Percentiles rank a stretch among this genome's conserved stretches.
Evolutionary conservation across 2,329 filamentous ascomycete species (phyloP).

Genomic region (Trichoderma koningii): DNA sequence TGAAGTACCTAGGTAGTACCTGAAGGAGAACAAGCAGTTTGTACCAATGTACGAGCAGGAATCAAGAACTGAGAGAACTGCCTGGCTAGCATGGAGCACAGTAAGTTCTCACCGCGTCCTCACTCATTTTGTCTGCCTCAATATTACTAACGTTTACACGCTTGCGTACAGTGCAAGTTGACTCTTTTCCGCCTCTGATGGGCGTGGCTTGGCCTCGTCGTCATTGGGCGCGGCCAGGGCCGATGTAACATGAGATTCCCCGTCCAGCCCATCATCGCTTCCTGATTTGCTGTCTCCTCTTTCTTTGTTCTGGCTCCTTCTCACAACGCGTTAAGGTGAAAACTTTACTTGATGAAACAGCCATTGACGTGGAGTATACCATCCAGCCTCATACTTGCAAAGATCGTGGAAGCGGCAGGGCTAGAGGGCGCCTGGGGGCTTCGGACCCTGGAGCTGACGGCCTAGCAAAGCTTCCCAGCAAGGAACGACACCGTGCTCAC

Average conservation of each 20-base stretch:
- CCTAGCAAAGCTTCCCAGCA: not conserved
- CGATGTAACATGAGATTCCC: conserved; percentile 5
- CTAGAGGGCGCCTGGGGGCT: not conserved
- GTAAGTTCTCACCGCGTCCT: too few species aligned
- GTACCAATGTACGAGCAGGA: too few species aligned
- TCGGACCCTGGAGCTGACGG: conserved; percentile 10
- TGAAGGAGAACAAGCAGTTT: too few species aligned
- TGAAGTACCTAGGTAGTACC: too few species aligned
- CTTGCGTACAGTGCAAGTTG: not conserved
- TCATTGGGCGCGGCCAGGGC: conserved; percentile 14
- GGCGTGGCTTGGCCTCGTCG: conserved; percentile 17
- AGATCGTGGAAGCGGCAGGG: not conserved
- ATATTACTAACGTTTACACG: not conserved
- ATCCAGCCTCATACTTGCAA: too few species aligned
- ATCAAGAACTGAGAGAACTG: too few species aligned
- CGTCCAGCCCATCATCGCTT: conserved; percentile 2
- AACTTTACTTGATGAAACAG: too few species aligned
- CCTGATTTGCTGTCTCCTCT: not conserved
- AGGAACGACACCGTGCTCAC: not conserved
- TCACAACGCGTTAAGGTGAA: too few species aligned
- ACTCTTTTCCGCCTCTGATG: conserved; percentile 7
- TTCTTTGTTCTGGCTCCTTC: not conserved
- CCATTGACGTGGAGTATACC: too few species aligned
- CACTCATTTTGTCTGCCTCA: too few species aligned
- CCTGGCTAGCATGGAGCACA: too few species aligned